phyloP scores from a whole-genome alignment of 2,329 filamentous ascomycete genomes.

The Neofusicoccum sp. region DNA sequence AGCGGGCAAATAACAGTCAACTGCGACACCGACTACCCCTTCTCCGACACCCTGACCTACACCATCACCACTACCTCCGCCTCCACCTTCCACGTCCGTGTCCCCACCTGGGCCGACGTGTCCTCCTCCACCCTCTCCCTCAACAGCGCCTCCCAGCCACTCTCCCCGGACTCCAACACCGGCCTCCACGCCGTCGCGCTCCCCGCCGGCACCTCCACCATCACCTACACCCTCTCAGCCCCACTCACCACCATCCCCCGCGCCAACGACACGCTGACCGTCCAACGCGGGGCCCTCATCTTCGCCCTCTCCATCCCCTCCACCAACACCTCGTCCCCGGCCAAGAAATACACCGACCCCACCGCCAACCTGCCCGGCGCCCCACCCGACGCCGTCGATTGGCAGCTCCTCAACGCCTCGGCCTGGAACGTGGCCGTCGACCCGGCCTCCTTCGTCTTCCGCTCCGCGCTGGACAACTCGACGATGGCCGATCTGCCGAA shows the following conservation, averaged over 20 bases:
- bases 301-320: conserved; percentile 39
- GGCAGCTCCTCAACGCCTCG: conserved; percentile 32
- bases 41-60: conserved; percentile 45
- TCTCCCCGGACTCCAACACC: conserved; percentile 38
- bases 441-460: conserved; percentile 30
- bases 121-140: conserved; percentile 13
- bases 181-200: conserved; percentile 44
- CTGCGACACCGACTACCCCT: conserved; percentile 56
- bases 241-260: conserved; percentile 26
- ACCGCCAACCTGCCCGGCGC: conserved; percentile 17
- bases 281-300: conserved; percentile 40
- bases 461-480: neutral
- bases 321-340: conserved; percentile 27
- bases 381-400: conserved; percentile 33
- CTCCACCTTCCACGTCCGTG: conserved; percentile 50
- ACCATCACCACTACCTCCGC: conserved; percentile 38
- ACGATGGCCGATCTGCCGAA: conserved; percentile 25
- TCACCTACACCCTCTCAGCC: conserved; percentile 38
- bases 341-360: conserved; percentile 25
- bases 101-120: conserved; percentile 48
- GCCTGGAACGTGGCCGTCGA: conserved; percentile 44
- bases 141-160: conserved; percentile 22
- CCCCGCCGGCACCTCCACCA: conserved; percentile 34
- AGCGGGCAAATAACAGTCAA: conserved; percentile 44
- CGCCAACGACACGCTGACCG: conserved; percentile 44